These are phyloP conservation scores for Lanmaoa pseudosensibilis DNA, from an alignment of 768 basidiomycete species.

Conservation along the genomic window DNA sequence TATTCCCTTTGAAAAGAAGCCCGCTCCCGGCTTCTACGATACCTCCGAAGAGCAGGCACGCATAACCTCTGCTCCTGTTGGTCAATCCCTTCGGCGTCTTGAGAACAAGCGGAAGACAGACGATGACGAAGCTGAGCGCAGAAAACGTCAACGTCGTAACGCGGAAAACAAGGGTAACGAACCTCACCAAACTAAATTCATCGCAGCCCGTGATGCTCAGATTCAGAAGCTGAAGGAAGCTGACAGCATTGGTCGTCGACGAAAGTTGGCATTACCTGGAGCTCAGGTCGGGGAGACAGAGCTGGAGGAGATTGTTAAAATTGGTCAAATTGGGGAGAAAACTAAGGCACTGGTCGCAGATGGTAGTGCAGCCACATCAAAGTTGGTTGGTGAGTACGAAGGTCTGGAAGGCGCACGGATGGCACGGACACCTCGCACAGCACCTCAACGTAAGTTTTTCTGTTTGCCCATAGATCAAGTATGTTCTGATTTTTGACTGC, in stretches of 20 bases:
- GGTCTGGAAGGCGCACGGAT: constrained; percentile 83
- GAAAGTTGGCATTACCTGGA: constrained; percentile 79
- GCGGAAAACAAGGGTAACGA: constrained; percentile 63
- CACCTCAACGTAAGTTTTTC: constrained; percentile 76
- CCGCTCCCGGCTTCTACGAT: constrained; percentile 96
- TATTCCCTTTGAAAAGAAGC: constrained; percentile 97
- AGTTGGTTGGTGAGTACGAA: constrained; percentile 89
- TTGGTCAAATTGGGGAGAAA: constrained; percentile 88
- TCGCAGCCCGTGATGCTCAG: constrained; percentile 95
- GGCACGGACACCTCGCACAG: constrained; percentile 93
- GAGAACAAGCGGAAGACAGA: constrained; percentile 96
- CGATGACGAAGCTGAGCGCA: constrained; percentile 89
- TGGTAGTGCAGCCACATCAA: constrained; percentile 82
- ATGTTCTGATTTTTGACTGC: constrained; percentile 9
- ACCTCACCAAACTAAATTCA: constrained; percentile 86
- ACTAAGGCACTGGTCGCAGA: constrained; percentile 82
- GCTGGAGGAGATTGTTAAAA: constrained; percentile 97
- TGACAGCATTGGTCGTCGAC: constrained; percentile 86
- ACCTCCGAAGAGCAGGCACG: constrained; percentile 91
- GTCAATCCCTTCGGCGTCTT: constrained; percentile 85
- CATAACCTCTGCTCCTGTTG: constrained; percentile 83
- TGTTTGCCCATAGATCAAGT: background rate
- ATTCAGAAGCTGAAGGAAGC: constrained; percentile 98
- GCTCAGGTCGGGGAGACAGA: constrained; percentile 95
- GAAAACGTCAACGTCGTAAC: constrained; percentile 79